phyloP scores from a whole-genome alignment of 352 stramenopile genomes.

The Phytophthora cactorum region DNA sequence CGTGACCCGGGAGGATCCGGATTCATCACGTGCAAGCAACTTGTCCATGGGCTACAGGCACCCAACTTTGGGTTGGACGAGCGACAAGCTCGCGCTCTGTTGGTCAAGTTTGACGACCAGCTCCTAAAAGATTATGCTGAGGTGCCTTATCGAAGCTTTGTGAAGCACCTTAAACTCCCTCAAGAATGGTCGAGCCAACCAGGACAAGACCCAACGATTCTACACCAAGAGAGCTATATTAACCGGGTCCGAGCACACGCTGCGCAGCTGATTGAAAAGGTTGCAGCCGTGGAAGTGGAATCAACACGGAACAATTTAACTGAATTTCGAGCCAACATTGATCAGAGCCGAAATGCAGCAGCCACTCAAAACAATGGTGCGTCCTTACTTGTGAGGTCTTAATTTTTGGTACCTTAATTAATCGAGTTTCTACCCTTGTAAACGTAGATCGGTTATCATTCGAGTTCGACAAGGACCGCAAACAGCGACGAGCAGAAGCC shows the following conservation, averaged over 20 bases:
- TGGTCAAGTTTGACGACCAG: conserved; percentile 41
- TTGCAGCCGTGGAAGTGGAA: conserved; percentile 7
- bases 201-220: conserved; percentile 44
- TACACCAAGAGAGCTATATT: conserved; percentile 57
- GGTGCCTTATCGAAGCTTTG: conserved; percentile 56
- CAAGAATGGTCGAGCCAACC: conserved; percentile 12
- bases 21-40: conserved; percentile 36
- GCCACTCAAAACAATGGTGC: conserved; percentile 10
- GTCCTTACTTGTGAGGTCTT: not conserved
- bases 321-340: not conserved
- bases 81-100: conserved; percentile 33
- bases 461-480: conserved; percentile 55
- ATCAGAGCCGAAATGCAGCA: conserved; percentile 1
- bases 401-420: not conserved
- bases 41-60: conserved; percentile 44
- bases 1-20: conserved; percentile 45
- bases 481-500: conserved; percentile 39
- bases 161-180: conserved; percentile 41
- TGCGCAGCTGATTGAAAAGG: conserved; percentile 37
- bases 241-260: conserved; percentile 51
- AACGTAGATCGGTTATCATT: conserved; percentile 48
- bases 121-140: conserved; percentile 25
- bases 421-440: not conserved
- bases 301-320: not conserved
- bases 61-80: conserved; percentile 49